phyloP scores from a whole-genome alignment of 495 filamentous ascomycete species.

The Monascus purpureus region DNA sequence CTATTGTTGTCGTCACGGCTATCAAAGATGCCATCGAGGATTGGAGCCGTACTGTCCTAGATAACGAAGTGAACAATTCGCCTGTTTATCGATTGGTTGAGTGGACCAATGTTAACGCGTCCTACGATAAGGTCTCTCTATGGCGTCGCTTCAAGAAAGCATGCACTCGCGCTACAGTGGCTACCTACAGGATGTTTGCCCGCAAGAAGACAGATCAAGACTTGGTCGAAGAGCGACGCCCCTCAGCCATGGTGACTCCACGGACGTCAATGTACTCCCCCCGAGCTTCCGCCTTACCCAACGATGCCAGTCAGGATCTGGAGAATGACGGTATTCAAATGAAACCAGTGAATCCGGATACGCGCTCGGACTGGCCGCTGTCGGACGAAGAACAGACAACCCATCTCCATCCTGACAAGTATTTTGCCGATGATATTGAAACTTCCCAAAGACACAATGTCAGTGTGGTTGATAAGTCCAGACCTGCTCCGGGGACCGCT shows the following conservation, averaged over 20 bases:
- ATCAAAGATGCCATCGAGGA: conserved; percentile 98
- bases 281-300: conserved; percentile 45
- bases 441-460: conserved; percentile 40
- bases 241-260: conserved; percentile 46
- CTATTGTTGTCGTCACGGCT: conserved; percentile 83
- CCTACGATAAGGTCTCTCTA: conserved; percentile 65
- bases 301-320: conserved; percentile 17
- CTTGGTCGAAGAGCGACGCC: conserved; percentile 34
- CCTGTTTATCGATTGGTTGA: conserved; percentile 79
- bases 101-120: conserved; percentile 88
- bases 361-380: conserved; percentile 24
- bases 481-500: conserved; percentile 44
- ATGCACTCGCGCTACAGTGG: conserved; percentile 47
- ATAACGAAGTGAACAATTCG: conserved; percentile 93
- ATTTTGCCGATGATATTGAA: conserved; percentile 14
- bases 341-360: conserved; percentile 69
- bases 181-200: conserved; percentile 35
- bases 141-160: conserved; percentile 94
- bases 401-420: conserved; percentile 22
- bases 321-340: conserved; percentile 63
- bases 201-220: conserved; percentile 25
- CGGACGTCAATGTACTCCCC: conserved; percentile 48
- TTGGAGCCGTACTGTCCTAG: conserved; percentile 80
- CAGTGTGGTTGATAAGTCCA: conserved; percentile 49
- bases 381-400: conserved; percentile 11